Conservation (phyloP, 2,329 filamentous ascomycete species). For the Xylariaceae sp. region DNA sequence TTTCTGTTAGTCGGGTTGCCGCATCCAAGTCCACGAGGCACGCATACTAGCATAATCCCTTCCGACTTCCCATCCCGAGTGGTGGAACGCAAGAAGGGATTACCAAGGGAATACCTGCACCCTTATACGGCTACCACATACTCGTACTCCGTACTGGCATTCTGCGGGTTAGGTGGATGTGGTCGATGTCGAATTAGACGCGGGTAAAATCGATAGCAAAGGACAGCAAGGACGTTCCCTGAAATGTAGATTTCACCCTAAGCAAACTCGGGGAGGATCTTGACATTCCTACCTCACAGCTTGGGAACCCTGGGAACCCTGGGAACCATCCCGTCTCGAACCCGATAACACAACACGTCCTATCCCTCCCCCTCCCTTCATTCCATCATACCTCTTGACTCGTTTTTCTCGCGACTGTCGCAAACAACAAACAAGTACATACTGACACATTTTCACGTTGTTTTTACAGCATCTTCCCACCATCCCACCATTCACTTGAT, state of each 20-base stretch:
- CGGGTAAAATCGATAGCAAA: conserved; percentile 25
- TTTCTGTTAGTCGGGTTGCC: conserved; percentile 22
- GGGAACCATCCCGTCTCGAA: conserved; percentile 28
- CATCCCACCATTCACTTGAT: background rate
- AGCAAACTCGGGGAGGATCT: conserved; percentile 26
- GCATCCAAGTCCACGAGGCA: conserved; percentile 26
- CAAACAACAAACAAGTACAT: conserved; percentile 32
- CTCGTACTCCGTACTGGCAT: conserved; percentile 16
- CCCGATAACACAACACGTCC: conserved; percentile 19
- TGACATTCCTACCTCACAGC: conserved; percentile 37
- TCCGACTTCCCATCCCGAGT: conserved; percentile 18
- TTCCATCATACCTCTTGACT: conserved; percentile 33
- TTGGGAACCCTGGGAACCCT: too few species aligned
- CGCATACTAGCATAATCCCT: conserved; percentile 23
- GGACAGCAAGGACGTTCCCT: conserved; percentile 28
- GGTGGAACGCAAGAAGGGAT: conserved; percentile 22
- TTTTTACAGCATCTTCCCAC: conserved; percentile 8
- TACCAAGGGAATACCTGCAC: too few species aligned
- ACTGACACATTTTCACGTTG: conserved; percentile 27
- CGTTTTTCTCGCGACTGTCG: conserved; percentile 22
- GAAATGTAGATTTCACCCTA: conserved; percentile 11
- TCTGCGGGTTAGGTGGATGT: conserved; percentile 7
- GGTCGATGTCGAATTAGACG: conserved; percentile 20
- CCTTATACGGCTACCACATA: too few species aligned
- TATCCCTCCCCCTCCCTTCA: conserved; percentile 38